Percentiles rank a stretch among this genome's conserved stretches.
phyloP scores from a whole-genome alignment of 805 yeast genomes.

The Torulaspora quercuum region DNA sequence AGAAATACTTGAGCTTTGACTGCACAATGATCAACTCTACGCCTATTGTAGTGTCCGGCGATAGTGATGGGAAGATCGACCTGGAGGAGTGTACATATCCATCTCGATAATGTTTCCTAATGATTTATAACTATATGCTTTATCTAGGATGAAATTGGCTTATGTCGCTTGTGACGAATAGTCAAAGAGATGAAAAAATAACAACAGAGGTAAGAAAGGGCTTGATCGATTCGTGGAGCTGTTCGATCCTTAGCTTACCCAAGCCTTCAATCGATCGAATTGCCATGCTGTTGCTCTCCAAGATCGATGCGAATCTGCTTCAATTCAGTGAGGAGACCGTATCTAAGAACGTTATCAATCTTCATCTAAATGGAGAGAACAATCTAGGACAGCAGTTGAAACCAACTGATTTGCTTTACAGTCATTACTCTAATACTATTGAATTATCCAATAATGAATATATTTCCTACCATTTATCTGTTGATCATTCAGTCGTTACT shows the following conservation, averaged over 20 bases:
- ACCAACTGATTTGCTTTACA: conserved; percentile 10
- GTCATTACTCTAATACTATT: conserved; percentile 25
- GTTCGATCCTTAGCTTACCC: no score
- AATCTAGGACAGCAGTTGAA: not conserved
- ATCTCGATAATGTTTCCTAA: no score
- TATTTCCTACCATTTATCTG: conserved; percentile 30
- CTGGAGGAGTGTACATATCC: conserved; percentile 15
- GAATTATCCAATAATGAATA: conserved; percentile 20
- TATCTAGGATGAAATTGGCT: not conserved
- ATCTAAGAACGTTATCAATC: conserved; percentile 18
- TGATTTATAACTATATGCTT: conserved; percentile 4
- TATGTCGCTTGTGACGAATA: conserved; percentile 8
- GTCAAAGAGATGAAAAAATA: not conserved
- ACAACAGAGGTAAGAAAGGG: no score
- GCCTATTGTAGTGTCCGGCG: conserved; percentile 22
- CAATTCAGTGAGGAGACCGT: conserved; percentile 17
- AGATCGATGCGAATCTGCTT: conserved; percentile 29
- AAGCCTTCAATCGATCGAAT: no score
- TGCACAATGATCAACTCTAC: conserved; percentile 16
- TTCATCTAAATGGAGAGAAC: conserved; percentile 16
- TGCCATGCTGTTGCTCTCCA: conserved; percentile 22
- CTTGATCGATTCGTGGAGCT: no score
- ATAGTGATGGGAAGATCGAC: conserved; percentile 20
- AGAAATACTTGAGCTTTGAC: conserved; percentile 10
- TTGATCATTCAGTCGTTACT: conserved; percentile 20